Conservation (phyloP, 129 eudicot species). For the Cynara cardunculus region DNA sequence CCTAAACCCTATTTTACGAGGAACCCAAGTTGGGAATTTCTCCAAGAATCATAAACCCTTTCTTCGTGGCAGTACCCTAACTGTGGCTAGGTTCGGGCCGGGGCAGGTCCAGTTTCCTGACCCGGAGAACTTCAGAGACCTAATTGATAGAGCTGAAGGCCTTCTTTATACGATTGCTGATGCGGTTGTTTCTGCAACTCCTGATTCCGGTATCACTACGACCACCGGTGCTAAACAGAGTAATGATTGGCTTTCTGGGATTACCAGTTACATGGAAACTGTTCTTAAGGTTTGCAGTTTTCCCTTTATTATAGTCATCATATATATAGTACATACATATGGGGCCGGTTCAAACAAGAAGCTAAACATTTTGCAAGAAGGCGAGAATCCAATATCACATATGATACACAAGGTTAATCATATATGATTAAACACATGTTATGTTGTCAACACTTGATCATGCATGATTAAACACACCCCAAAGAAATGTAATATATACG, state of each 20-base stretch:
- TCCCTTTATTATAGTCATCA: background rate
- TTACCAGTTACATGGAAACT: conserved; percentile 70
- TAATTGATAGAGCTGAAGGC: conserved; percentile 69
- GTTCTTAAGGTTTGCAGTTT: conserved; percentile 61
- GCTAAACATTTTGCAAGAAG: too few species aligned
- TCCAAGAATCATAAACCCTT: conserved; percentile 27
- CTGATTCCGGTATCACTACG: conserved; percentile 33
- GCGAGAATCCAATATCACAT: too few species aligned
- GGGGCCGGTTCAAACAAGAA: too few species aligned
- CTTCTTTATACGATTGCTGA: conserved; percentile 76
- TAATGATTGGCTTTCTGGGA: conserved; percentile 89
- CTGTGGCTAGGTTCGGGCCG: conserved; percentile 62
- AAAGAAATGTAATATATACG: too few species aligned
- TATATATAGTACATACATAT: background rate
- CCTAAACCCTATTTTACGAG: conserved; percentile 39
- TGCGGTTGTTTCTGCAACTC: conserved; percentile 59
- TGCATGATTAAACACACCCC: too few species aligned
- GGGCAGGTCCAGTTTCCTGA: conserved; percentile 61
- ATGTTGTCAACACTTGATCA: too few species aligned
- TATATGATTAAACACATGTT: too few species aligned
- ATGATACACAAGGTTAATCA: too few species aligned
- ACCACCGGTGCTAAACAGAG: conserved; percentile 44
- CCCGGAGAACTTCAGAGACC: conserved; percentile 52
- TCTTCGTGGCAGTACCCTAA: conserved; percentile 33
- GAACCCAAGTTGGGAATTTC: conserved; percentile 31